Conservation (phyloP, 306 rosid species). For the Malus orientalis region DNA sequence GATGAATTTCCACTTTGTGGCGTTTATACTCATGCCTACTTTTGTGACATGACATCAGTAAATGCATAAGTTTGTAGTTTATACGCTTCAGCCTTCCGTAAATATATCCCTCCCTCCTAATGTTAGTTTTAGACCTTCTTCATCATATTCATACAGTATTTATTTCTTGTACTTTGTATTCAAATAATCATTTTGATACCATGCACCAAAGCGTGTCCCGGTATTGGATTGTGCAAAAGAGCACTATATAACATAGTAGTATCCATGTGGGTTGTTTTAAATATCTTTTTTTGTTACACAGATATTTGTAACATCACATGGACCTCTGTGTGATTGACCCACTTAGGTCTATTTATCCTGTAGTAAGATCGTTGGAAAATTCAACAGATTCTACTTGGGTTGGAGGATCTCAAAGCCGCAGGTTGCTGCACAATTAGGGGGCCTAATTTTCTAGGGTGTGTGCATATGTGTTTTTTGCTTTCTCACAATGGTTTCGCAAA, state of each 20-base stretch:
- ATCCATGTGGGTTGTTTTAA: neutral
- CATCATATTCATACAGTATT: neutral
- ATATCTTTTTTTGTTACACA: slow-evolving; percentile 8
- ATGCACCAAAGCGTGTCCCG: neutral
- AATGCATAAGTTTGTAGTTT: neutral
- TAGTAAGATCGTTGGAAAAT: slow-evolving; percentile 64
- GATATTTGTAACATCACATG: slow-evolving; percentile 52
- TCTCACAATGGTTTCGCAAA: neutral
- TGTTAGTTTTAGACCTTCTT: neutral
- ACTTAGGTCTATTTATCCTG: slow-evolving; percentile 45
- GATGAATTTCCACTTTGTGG: neutral
- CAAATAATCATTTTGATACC: neutral
- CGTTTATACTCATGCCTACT: neutral
- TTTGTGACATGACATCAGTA: neutral
- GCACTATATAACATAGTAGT: neutral
- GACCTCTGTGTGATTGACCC: slow-evolving; percentile 75
- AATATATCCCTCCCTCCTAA: neutral
- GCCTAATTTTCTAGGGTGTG: slow-evolving; percentile 50
- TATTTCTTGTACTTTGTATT: neutral
- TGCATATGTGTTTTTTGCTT: neutral
- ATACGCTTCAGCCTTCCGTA: neutral
- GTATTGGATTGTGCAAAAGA: neutral
- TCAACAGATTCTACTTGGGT: slow-evolving; percentile 59
- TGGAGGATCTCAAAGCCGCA: slow-evolving; percentile 52
- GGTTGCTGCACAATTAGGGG: slow-evolving; percentile 52